Percentiles rank a stretch among this genome's conserved stretches.
Evolutionary conservation across 345 rosid species (phyloP).

Genomic region (Salix dunnii): DNA sequence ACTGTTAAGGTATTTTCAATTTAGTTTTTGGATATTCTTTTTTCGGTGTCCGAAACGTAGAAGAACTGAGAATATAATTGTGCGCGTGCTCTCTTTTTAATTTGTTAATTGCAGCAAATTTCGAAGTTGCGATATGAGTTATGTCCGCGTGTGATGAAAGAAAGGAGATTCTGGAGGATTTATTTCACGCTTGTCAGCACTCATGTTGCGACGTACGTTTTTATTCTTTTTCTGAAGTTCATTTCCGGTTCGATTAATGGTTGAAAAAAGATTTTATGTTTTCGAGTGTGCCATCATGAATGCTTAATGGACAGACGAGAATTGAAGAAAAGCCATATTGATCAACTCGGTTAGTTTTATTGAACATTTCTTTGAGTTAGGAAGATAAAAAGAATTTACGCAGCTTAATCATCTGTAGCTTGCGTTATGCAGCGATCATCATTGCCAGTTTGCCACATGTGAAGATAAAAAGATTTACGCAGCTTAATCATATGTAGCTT

Average conservation of each 20-base stretch:
- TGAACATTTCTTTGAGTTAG: not conserved
- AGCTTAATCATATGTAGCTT: not conserved
- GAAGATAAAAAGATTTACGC: not conserved
- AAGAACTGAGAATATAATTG: not conserved
- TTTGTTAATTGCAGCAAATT: slow-evolving; percentile 53
- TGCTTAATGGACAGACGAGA: not conserved
- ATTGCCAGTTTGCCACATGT: not conserved
- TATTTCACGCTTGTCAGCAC: slow-evolving; percentile 91
- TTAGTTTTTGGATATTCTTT: not conserved
- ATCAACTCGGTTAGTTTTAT: not conserved
- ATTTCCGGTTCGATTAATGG: not conserved
- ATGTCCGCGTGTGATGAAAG: slow-evolving; percentile 93
- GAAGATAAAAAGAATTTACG: not conserved
- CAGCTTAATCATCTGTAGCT: not conserved
- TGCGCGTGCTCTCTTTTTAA: not conserved
- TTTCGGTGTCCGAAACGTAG: not conserved
- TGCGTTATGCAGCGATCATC: not conserved
- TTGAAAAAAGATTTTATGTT: not conserved
- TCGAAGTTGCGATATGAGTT: slow-evolving; percentile 77
- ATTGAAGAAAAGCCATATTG: not conserved
- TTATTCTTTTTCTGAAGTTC: not conserved
- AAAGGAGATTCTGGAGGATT: slow-evolving; percentile 88
- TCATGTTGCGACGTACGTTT: slow-evolving; percentile 75
- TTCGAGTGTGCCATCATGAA: not conserved
- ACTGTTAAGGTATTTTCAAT: slow-evolving; percentile 63